phyloP scores from a whole-genome alignment of 768 basidiomycete genomes.

The Psilocybe sp. region DNA sequence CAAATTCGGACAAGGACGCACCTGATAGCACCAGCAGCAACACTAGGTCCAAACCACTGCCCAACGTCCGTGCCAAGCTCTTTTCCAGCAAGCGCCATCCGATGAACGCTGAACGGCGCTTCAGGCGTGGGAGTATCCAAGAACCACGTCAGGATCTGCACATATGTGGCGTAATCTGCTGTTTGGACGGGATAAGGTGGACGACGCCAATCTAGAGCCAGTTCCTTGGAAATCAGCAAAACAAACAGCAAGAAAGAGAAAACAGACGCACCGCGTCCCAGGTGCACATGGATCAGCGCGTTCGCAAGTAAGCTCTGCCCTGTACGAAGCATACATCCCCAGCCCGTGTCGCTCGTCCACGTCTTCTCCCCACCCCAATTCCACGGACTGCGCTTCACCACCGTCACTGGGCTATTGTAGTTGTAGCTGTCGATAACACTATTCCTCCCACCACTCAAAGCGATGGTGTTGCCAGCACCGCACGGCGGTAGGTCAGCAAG shows the following conservation, averaged over 20 bases:
- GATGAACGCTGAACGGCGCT: constrained; percentile 92
- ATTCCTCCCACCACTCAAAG: neutral
- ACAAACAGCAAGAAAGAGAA: constrained; percentile 1
- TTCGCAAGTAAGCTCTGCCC: constrained; percentile 35
- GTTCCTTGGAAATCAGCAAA: neutral
- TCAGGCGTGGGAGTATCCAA: constrained; percentile 82
- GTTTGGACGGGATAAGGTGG: constrained; percentile 61
- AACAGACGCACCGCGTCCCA: constrained; percentile 45
- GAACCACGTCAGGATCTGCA: constrained; percentile 93
- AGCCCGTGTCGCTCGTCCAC: constrained; percentile 43
- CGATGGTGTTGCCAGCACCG: neutral
- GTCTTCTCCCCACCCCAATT: constrained; percentile 75
- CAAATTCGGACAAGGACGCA: constrained; percentile 28
- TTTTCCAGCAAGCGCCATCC: constrained; percentile 94
- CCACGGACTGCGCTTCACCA: constrained; percentile 50
- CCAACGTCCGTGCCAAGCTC: constrained; percentile 94
- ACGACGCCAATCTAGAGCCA: constrained; percentile 72
- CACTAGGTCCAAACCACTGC: constrained; percentile 97
- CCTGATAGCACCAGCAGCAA: constrained; percentile 96
- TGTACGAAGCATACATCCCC: constrained; percentile 38
- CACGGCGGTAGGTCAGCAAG: constrained; percentile 29
- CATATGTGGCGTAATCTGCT: constrained; percentile 78
- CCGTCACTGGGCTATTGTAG: constrained; percentile 26
- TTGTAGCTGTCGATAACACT: constrained; percentile 15
- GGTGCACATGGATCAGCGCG: constrained; percentile 51